Conservation (phyloP, 2,329 filamentous ascomycete genomes). For the Neodidymelliopsis sp. region DNA sequence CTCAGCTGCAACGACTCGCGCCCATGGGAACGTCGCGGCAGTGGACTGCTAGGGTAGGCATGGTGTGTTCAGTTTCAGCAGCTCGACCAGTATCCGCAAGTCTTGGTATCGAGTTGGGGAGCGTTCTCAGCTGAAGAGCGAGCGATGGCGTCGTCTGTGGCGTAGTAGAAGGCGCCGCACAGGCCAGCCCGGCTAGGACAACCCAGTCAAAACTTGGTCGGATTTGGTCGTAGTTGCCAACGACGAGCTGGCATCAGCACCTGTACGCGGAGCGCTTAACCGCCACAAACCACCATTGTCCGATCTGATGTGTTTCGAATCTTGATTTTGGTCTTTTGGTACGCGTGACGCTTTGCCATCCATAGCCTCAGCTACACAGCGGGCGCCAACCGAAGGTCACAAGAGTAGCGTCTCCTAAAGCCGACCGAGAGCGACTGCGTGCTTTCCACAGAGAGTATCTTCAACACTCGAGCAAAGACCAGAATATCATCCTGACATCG, state of each 20-base stretch:
- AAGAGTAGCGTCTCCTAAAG: constrained; percentile 13
- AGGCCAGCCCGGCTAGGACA: constrained; percentile 26
- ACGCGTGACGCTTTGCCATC: constrained; percentile 10
- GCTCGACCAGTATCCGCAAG: constrained; percentile 27
- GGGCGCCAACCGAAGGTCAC: constrained; percentile 28
- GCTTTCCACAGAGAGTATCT: neutral
- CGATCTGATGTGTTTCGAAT: constrained; percentile 7
- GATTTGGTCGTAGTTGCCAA: constrained; percentile 22
- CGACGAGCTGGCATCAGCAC: constrained; percentile 19
- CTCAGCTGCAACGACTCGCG: constrained; percentile 46
- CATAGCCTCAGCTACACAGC: constrained; percentile 12
- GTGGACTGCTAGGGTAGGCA: constrained; percentile 42
- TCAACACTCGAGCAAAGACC: neutral
- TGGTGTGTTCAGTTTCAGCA: constrained; percentile 35
- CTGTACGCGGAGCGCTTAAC: constrained; percentile 9
- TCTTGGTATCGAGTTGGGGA: constrained; percentile 29
- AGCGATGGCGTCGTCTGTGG: constrained; percentile 44
- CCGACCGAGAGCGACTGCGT: neutral
- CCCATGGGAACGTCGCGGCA: constrained; percentile 42
- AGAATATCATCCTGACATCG: neutral
- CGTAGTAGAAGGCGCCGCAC: constrained; percentile 26
- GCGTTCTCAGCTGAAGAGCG: constrained; percentile 42
- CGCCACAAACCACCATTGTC: constrained; percentile 17
- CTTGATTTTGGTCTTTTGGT: constrained; percentile 6
- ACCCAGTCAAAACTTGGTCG: constrained; percentile 25